Conservation (phyloP, 1,139 yeast species). For the Candida anutae region DNA sequence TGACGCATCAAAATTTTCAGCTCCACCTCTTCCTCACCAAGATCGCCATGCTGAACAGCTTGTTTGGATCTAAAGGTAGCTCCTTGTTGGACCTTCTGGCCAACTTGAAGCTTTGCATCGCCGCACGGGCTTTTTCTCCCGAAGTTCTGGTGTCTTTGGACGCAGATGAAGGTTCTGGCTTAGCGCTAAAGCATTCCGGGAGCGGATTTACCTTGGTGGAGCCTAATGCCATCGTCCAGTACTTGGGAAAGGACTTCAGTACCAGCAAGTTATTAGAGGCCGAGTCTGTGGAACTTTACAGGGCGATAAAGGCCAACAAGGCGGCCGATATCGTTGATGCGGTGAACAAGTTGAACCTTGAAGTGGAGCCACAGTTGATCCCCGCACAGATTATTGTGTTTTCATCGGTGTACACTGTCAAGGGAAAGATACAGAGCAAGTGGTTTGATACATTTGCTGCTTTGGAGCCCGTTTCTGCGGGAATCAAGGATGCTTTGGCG, state of each 20-base stretch:
- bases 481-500: constrained; percentile 29
- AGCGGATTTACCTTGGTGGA: constrained; percentile 52
- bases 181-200: constrained; percentile 27
- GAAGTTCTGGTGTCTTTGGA: constrained; percentile 18
- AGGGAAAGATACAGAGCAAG: constrained; percentile 2
- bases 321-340: constrained; percentile 4
- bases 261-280: constrained; percentile 13
- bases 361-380: constrained; percentile 11
- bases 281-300: constrained; percentile 23
- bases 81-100: constrained; percentile 32
- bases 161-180: constrained; percentile 25
- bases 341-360: no score
- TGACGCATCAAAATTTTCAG: no score
- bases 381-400: constrained; percentile 42
- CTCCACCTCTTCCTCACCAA: not conserved
- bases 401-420: constrained; percentile 34
- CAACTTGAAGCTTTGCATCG: constrained; percentile 57
- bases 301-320: constrained; percentile 5
- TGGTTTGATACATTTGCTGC: constrained; percentile 41
- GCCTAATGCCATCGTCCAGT: constrained; percentile 78
- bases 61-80: constrained; percentile 12
- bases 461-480: constrained; percentile 28
- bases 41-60: constrained; percentile 1
- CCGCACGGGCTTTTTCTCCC: constrained; percentile 32
- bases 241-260: constrained; percentile 43